Evolutionary conservation across 2,329 filamentous ascomycete species (phyloP).

Genomic region (Clarireedia homoeocarpa): DNA sequence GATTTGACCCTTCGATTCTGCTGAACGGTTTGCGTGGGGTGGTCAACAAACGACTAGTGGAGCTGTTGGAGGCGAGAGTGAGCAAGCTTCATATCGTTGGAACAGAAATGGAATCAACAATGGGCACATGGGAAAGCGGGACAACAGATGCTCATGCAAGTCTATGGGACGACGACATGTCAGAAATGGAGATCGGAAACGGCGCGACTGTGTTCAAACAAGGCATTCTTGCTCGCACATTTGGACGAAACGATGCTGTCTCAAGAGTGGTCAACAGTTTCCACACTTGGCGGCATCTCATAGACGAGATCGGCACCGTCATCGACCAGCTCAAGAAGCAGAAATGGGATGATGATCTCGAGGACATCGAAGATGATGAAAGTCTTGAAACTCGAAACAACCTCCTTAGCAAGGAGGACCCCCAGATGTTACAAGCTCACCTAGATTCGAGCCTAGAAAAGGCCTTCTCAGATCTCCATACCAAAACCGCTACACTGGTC

Average conservation of each 20-base stretch:
- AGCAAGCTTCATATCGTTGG: slow-evolving; percentile 57
- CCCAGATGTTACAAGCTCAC: slow-evolving; percentile 51
- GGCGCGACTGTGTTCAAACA: slow-evolving; percentile 63
- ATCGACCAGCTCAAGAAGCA: slow-evolving; percentile 59
- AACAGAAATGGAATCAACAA: slow-evolving; percentile 51
- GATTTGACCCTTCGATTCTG: slow-evolving; percentile 60
- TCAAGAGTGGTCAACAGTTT: slow-evolving; percentile 56
- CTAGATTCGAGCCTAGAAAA: slow-evolving; percentile 48
- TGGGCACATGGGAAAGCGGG: slow-evolving; percentile 52
- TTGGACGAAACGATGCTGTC: slow-evolving; percentile 64
- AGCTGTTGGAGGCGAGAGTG: slow-evolving; percentile 56
- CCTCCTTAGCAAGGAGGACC: slow-evolving; percentile 65
- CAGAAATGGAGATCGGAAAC: slow-evolving; percentile 56
- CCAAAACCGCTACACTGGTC: slow-evolving; percentile 46
- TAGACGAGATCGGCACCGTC: slow-evolving; percentile 57
- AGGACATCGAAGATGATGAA: slow-evolving; percentile 65
- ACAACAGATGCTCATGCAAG: slow-evolving; percentile 42
- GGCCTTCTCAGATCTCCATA: slow-evolving; percentile 51
- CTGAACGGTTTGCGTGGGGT: slow-evolving; percentile 59
- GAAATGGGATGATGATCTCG: slow-evolving; percentile 67
- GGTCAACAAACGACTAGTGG: slow-evolving; percentile 60
- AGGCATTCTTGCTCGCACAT: slow-evolving; percentile 58
- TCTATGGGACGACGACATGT: slow-evolving; percentile 60
- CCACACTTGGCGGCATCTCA: slow-evolving; percentile 62
- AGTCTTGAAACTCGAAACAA: slow-evolving; percentile 58